Evolutionary conservation across 2,329 filamentous ascomycete species (phyloP).

Genomic region (Fusarium veterinarium): DNA sequence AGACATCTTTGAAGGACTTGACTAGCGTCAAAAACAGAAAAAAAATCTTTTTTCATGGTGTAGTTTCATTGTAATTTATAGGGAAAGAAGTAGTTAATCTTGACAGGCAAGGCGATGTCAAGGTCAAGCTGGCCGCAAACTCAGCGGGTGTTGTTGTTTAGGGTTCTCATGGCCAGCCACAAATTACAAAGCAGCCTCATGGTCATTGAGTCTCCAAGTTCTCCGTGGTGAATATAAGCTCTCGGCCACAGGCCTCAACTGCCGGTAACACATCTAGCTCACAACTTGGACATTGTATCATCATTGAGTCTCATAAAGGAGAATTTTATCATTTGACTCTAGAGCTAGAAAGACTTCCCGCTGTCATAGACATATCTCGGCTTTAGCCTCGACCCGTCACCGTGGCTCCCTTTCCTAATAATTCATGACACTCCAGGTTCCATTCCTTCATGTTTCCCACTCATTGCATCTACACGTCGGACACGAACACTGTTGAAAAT

Average conservation of each 20-base stretch:
- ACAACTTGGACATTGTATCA: too few relatives aligned
- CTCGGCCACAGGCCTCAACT: too few relatives aligned
- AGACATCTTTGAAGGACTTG: fast-evolving
- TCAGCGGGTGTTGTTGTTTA: background rate
- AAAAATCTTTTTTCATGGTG: background rate
- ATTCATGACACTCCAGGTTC: too few relatives aligned
- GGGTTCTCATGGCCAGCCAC: background rate
- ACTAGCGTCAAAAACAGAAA: too few relatives aligned
- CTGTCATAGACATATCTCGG: background rate
- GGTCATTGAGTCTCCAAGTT: background rate
- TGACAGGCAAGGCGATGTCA: background rate
- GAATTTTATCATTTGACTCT: background rate
- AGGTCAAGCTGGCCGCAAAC: background rate
- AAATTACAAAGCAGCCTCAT: background rate
- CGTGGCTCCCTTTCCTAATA: background rate
- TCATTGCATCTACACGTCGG: background rate
- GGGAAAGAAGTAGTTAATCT: fast-evolving
- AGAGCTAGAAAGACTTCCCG: background rate
- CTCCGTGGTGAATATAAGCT: too few relatives aligned
- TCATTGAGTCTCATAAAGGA: background rate
- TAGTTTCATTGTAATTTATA: fast-evolving
- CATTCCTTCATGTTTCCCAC: background rate
- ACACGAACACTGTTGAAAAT: background rate
- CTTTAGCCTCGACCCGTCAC: background rate
- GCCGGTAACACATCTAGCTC: too few relatives aligned